Evolutionary conservation across 805 yeast genomes (phyloP).

Genomic region (Kluyveromyces wickerhamii): DNA sequence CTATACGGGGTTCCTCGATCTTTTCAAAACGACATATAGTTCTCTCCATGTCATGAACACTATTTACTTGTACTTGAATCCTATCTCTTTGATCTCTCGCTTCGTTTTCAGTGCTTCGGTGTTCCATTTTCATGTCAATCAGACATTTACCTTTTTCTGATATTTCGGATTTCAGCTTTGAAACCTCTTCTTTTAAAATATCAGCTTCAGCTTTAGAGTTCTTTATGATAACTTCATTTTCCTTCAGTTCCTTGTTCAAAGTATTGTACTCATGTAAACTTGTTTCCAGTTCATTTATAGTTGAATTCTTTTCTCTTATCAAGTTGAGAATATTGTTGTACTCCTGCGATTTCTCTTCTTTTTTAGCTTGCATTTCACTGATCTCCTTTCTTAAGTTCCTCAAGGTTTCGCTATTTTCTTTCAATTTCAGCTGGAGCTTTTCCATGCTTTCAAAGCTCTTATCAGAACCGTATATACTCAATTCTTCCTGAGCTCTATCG

Average conservation of each 20-base stretch:
- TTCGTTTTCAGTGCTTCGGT: slow-evolving; percentile 2
- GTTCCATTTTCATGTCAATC: background rate
- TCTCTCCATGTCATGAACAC: slow-evolving; percentile 9
- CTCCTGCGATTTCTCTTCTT: slow-evolving; percentile 19
- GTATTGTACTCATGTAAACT: slow-evolving; percentile 6
- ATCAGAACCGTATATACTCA: slow-evolving; percentile 16
- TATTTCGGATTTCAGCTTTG: slow-evolving; percentile 4
- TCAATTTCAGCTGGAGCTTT: slow-evolving; percentile 21
- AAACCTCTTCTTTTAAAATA: slow-evolving; percentile 7
- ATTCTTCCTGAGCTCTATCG: slow-evolving; percentile 19
- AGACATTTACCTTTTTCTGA: slow-evolving; percentile 1
- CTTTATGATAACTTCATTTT: slow-evolving; percentile 8
- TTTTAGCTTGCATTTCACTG: slow-evolving; percentile 17
- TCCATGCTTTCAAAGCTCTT: slow-evolving; percentile 22
- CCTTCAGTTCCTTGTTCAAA: slow-evolving; percentile 8
- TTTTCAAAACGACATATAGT: slow-evolving; percentile 12
- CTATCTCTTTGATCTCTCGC: slow-evolving; percentile 1
- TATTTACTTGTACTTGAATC: slow-evolving; percentile 17
- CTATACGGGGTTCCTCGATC: slow-evolving; percentile 8
- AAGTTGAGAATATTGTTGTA: slow-evolving; percentile 13
- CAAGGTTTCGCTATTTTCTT: slow-evolving; percentile 13
- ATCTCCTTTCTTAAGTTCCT: slow-evolving; percentile 20
- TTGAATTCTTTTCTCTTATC: slow-evolving; percentile 17
- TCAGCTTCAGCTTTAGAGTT: slow-evolving; percentile 8
- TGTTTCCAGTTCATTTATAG: slow-evolving; percentile 20